A percentile compares a stretch with the other conserved stretches of the same genome.
Conservation (phyloP, 768 basidiomycete genomes). For the Boletus eberwhitei region DNA sequence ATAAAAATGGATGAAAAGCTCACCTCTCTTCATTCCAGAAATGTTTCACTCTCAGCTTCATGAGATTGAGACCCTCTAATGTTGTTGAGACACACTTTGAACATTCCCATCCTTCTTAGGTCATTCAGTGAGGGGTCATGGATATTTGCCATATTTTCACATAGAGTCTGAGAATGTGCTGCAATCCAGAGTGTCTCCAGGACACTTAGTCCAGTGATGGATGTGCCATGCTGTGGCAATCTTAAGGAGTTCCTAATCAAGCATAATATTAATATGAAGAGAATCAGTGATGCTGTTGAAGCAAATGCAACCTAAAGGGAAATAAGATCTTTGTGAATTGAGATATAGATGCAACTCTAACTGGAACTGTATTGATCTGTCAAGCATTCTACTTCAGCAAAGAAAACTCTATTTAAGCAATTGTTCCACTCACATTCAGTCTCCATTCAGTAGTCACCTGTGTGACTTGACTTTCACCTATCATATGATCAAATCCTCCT, state of each 20-base stretch:
- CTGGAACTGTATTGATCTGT: conserved; percentile 17
- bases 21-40: neutral
- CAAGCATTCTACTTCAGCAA: neutral
- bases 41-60: neutral
- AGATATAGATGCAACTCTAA: neutral
- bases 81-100: neutral
- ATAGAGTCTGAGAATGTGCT: conserved; percentile 1
- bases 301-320: conserved; percentile 4
- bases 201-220: conserved; percentile 7
- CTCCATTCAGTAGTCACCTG: conserved; percentile 8
- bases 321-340: neutral
- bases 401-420: neutral
- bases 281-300: neutral
- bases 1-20: too few relatives aligned
- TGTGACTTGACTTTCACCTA: conserved; percentile 1
- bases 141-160: neutral
- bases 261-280: neutral
- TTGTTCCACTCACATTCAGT: conserved; percentile 7
- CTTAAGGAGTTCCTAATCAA: neutral
- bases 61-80: neutral
- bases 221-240: neutral
- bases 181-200: conserved; percentile 13
- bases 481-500: conserved; percentile 7
- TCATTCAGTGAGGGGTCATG: neutral
- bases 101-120: conserved; percentile 9